A percentile compares a stretch with the other conserved stretches of the same genome.
Conservation (phyloP, 1,139 yeast species). For the Kodamaea sp. region DNA sequence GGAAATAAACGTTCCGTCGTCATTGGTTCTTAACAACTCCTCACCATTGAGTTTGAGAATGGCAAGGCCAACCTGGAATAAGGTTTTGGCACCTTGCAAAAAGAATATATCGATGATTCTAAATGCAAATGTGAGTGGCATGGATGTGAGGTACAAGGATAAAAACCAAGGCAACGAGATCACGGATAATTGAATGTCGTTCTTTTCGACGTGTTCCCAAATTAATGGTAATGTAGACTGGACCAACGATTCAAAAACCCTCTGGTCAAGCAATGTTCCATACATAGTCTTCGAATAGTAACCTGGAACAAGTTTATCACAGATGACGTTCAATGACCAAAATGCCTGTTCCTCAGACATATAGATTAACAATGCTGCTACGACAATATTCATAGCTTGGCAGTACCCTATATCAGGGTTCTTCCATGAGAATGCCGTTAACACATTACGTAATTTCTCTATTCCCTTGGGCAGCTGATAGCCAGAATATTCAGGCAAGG, state of each 20-base stretch:
- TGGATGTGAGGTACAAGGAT: slow-evolving; percentile 83
- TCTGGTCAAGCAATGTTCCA: slow-evolving; percentile 91
- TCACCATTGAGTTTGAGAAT: slow-evolving; percentile 86
- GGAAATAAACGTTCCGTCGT: slow-evolving; percentile 90
- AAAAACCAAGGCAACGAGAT: slow-evolving; percentile 97
- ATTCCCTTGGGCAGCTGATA: slow-evolving; percentile 89
- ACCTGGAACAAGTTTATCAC: slow-evolving; percentile 89
- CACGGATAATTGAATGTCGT: slow-evolving; percentile 92
- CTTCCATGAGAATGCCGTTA: slow-evolving; percentile 95
- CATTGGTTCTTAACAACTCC: slow-evolving; percentile 72
- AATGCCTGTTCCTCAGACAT: slow-evolving; percentile 98
- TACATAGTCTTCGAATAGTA: slow-evolving; percentile 98
- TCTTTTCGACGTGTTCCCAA: slow-evolving; percentile 75
- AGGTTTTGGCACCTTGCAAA: slow-evolving; percentile 83
- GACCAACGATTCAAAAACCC: slow-evolving; percentile 87
- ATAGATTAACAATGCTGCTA: slow-evolving; percentile 87
- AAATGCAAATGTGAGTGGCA: slow-evolving; percentile 94
- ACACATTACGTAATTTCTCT: slow-evolving; percentile 75
- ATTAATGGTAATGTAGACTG: slow-evolving; percentile 86
- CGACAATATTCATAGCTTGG: slow-evolving; percentile 98
- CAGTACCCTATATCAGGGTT: slow-evolving; percentile 98
- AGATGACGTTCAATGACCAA: slow-evolving; percentile 83
- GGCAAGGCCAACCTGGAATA: slow-evolving; percentile 93
- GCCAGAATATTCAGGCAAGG: slow-evolving; percentile 94
- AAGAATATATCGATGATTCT: slow-evolving; percentile 90